These are phyloP conservation scores for Candida sp. DNA, from an alignment of 1,139 yeast genomes.

Conservation along the genomic window DNA sequence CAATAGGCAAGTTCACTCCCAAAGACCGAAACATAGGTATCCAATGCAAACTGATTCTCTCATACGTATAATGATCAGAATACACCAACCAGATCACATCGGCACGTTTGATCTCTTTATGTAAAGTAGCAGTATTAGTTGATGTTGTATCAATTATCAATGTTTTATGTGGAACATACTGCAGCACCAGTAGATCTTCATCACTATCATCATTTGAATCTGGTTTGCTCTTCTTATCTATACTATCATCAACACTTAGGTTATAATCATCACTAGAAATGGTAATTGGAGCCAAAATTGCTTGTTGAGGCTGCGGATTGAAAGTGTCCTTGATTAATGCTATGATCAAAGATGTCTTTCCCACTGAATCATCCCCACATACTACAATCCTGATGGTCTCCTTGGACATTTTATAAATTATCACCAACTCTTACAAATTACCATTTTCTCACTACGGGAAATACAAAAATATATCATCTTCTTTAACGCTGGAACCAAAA, in stretches of 20 bases:
- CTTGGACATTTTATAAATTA: conserved; percentile 26
- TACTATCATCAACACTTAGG: background rate
- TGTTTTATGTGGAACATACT: conserved; percentile 63
- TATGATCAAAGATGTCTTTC: conserved; percentile 75
- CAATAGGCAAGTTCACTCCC: conserved; percentile 93
- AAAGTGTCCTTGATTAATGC: conserved; percentile 78
- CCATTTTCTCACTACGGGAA: background rate
- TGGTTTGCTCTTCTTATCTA: conserved; percentile 1
- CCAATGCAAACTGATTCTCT: conserved; percentile 89
- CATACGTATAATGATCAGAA: conserved; percentile 92
- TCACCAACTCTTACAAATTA: background rate
- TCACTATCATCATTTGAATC: conserved; percentile 4
- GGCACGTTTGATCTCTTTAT: conserved; percentile 75
- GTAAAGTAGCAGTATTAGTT: conserved; percentile 57
- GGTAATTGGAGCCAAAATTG: conserved; percentile 77
- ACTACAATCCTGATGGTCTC: conserved; percentile 73
- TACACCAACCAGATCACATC: conserved; percentile 93
- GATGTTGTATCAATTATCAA: conserved; percentile 78
- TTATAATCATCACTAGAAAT: conserved; percentile 46
- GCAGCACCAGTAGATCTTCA: conserved; percentile 19
- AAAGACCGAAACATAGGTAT: conserved; percentile 86
- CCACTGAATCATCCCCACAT: conserved; percentile 96
- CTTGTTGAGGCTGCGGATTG: conserved; percentile 73
- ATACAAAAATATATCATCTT: background rate
- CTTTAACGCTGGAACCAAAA: background rate